A percentile compares a stretch with the other conserved stretches of the same genome.
Evolutionary conservation across 2,329 filamentous ascomycete genomes (phyloP).

Genomic region (Hymenoscyphus infarciens): DNA sequence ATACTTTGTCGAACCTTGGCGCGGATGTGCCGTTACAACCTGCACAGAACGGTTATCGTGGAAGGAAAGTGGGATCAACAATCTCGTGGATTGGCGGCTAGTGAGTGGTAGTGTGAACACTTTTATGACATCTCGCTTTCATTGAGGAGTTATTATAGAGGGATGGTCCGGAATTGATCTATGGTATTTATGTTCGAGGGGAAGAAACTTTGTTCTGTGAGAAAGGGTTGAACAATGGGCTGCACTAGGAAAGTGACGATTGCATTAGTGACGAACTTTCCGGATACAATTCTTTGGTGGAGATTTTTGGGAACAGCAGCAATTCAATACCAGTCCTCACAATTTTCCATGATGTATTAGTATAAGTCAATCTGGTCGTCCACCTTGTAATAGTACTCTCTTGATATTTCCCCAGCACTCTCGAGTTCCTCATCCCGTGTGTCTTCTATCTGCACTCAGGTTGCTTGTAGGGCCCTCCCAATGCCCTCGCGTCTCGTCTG

Average conservation of each 20-base stretch:
- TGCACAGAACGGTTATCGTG: slow-evolving; percentile 1
- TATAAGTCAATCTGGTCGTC: neutral
- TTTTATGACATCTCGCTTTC: slow-evolving; percentile 1
- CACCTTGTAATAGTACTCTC: neutral
- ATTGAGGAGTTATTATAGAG: neutral
- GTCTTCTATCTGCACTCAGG: neutral
- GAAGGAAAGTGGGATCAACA: slow-evolving; percentile 2
- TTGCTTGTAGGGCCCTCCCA: too few relatives aligned
- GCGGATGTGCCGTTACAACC: slow-evolving; percentile 5
- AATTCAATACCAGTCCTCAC: neutral
- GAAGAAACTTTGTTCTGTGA: neutral
- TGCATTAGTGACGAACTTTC: neutral
- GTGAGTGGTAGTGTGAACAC: neutral
- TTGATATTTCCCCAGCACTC: neutral
- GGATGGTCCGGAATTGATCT: neutral
- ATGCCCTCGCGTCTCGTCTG: neutral
- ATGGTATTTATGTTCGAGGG: neutral
- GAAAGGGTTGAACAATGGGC: too few relatives aligned
- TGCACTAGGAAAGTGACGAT: neutral
- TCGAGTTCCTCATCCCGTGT: neutral
- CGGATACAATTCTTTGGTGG: neutral
- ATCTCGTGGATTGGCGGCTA: neutral
- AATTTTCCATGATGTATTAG: neutral
- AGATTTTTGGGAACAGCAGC: neutral
- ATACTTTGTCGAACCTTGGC: neutral